Evolutionary conservation across 805 yeast genomes (phyloP).

Genomic region (Starmerella powellii): DNA sequence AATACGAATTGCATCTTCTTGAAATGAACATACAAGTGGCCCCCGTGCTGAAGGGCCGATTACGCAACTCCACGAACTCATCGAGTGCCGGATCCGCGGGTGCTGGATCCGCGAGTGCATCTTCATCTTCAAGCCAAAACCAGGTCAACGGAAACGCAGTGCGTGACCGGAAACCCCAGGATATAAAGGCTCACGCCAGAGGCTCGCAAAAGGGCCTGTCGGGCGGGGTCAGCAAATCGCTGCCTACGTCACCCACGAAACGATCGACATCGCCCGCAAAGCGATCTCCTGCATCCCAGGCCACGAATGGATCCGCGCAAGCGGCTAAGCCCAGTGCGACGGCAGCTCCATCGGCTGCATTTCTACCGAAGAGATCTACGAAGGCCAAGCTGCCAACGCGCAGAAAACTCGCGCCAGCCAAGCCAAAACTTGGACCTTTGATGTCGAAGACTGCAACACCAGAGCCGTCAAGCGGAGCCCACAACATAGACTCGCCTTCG

Average conservation of each 20-base stretch:
- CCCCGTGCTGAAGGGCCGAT: conserved; percentile 14
- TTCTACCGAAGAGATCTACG: conserved; percentile 5
- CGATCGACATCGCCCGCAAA: not conserved
- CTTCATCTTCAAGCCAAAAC: not conserved
- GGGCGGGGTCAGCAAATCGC: too few species aligned
- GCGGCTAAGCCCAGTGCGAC: not conserved
- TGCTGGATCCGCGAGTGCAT: not conserved
- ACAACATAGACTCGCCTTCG: too few species aligned
- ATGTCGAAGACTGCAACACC: not conserved
- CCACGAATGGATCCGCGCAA: not conserved
- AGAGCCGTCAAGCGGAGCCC: too few species aligned
- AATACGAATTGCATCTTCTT: conserved; percentile 23
- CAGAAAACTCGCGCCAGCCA: not conserved
- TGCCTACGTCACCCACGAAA: not conserved
- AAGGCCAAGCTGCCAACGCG: conserved; percentile 12
- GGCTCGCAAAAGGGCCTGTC: too few species aligned
- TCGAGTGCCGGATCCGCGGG: not conserved
- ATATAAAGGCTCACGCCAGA: too few species aligned
- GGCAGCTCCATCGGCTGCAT: not conserved
- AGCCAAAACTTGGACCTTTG: not conserved
- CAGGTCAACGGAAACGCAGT: not conserved
- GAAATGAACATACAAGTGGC: conserved; percentile 17
- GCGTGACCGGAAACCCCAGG: not conserved
- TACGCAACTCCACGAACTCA: conserved; percentile 3
- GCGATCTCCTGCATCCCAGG: too few species aligned